Conservation (phyloP, 2,329 filamentous ascomycete species). For the Beauveria scarabaeidicola region DNA sequence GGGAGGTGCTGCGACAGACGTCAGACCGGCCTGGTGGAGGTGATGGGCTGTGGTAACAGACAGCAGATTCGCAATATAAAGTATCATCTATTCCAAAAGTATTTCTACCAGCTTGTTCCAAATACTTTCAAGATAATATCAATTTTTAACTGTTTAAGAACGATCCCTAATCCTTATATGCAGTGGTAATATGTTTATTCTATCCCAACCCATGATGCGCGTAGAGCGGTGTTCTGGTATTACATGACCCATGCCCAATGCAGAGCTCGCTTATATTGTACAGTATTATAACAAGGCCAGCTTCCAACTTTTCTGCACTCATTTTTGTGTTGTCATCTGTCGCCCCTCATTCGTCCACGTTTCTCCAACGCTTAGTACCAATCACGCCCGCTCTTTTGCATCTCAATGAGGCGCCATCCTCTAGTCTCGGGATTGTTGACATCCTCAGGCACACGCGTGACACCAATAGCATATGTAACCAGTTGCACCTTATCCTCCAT, state of each 20-base stretch:
- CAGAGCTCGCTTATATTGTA: slow-evolving; percentile 8
- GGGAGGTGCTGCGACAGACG: slow-evolving; percentile 36
- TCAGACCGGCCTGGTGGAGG: slow-evolving; percentile 20
- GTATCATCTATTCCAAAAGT: too few relatives aligned
- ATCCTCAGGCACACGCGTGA: slow-evolving; percentile 88
- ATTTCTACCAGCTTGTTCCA: too few relatives aligned
- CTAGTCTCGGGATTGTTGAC: slow-evolving; percentile 94
- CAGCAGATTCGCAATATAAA: too few relatives aligned
- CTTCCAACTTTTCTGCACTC: neutral
- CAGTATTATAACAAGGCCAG: slow-evolving; percentile 6
- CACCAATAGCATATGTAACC: slow-evolving; percentile 95
- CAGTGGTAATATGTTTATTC: neutral
- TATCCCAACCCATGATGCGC: slow-evolving; percentile 9
- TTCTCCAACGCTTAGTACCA: slow-evolving; percentile 44
- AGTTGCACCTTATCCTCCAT: slow-evolving; percentile 99
- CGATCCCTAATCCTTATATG: neutral
- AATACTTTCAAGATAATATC: neutral
- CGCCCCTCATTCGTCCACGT: neutral
- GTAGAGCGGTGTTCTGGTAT: slow-evolving; percentile 8
- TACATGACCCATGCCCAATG: slow-evolving; percentile 5
- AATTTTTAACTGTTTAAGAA: neutral
- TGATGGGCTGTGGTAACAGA: too few relatives aligned
- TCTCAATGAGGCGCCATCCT: slow-evolving; percentile 94
- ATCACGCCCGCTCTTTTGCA: slow-evolving; percentile 96
- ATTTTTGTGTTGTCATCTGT: neutral